A percentile compares a stretch with the other conserved stretches of the same genome.
phyloP scores from a whole-genome alignment of 2,329 filamentous ascomycete genomes.

The Colletotrichum siamense region DNA sequence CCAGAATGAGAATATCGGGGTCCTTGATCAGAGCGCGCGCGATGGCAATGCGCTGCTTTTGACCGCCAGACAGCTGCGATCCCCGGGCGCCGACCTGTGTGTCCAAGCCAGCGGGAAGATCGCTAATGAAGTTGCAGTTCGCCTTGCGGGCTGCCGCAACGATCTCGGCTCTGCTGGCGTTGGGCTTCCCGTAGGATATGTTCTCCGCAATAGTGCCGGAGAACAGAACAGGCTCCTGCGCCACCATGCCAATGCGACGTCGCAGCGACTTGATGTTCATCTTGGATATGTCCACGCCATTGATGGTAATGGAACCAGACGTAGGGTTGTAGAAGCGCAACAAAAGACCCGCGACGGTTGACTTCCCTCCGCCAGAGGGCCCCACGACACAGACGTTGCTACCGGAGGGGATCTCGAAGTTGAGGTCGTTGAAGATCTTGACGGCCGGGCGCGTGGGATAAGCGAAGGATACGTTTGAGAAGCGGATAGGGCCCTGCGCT shows the following conservation, averaged over 20 bases:
- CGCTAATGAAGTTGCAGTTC: constrained; percentile 95
- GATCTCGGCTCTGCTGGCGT: constrained; percentile 80
- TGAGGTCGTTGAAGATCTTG: constrained; percentile 85
- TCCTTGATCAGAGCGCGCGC: constrained; percentile 93
- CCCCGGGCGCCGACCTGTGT: constrained; percentile 92
- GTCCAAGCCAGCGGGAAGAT: constrained; percentile 94
- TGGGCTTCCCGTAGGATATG: constrained; percentile 87
- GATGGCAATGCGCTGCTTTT: constrained; percentile 98
- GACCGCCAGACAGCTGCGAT: constrained; percentile 91
- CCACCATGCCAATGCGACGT: constrained; percentile 91
- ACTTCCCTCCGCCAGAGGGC: constrained; percentile 94
- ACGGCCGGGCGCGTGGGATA: constrained; percentile 95
- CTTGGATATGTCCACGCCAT: constrained; percentile 79
- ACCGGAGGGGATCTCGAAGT: constrained; percentile 90
- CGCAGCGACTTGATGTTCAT: constrained; percentile 96
- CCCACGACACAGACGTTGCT: constrained; percentile 97
- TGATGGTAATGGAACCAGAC: constrained; percentile 78
- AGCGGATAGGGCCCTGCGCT: constrained; percentile 87
- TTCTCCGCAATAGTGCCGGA: constrained; percentile 86
- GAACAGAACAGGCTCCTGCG: constrained; percentile 93
- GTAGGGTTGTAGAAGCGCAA: constrained; percentile 91
- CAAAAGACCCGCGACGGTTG: constrained; percentile 89
- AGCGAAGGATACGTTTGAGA: constrained; percentile 84
- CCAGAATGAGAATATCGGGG: constrained; percentile 94
- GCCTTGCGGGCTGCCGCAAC: constrained; percentile 86